Evolutionary conservation across 2,329 filamentous ascomycete genomes (phyloP).

Genomic region (Calycina herbarum): DNA sequence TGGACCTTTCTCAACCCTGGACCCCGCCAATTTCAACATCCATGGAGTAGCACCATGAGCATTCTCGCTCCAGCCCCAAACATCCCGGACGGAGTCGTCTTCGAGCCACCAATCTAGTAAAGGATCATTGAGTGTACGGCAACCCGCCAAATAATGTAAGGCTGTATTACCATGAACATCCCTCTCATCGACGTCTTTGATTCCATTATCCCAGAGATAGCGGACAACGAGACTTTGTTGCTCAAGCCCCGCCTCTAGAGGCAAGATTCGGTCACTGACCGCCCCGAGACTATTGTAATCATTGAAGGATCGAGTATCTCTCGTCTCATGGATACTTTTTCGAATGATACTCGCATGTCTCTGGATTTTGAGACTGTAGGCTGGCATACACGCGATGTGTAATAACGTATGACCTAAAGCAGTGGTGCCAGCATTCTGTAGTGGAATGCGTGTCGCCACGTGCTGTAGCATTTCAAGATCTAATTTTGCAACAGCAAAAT

Average conservation of each 20-base stretch:
- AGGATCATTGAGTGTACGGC: slow-evolving; percentile 16
- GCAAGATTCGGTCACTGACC: background rate
- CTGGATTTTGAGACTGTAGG: slow-evolving; percentile 17
- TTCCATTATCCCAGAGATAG: slow-evolving; percentile 20
- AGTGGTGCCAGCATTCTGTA: slow-evolving; percentile 22
- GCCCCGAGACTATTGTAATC: slow-evolving; percentile 7
- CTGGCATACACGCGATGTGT: slow-evolving; percentile 27
- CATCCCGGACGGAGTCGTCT: background rate
- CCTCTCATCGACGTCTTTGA: slow-evolving; percentile 9
- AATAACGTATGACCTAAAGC: slow-evolving; percentile 28
- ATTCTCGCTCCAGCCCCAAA: slow-evolving; percentile 17
- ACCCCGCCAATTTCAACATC: slow-evolving; percentile 11
- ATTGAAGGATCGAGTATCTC: slow-evolving; percentile 22
- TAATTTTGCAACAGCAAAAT: slow-evolving; percentile 26
- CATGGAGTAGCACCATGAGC: slow-evolving; percentile 14
- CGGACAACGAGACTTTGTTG: slow-evolving; percentile 17
- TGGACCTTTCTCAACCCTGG: background rate
- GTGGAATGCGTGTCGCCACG: slow-evolving; percentile 13
- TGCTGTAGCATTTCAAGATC: slow-evolving; percentile 24
- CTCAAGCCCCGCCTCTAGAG: background rate
- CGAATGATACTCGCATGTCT: slow-evolving; percentile 17
- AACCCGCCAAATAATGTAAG: slow-evolving; percentile 26
- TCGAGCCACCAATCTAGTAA: slow-evolving; percentile 19
- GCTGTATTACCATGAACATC: slow-evolving; percentile 29
- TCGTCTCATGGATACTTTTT: slow-evolving; percentile 25